phyloP scores from a whole-genome alignment of 2,329 filamentous ascomycete species.

The Penicillium sp. region DNA sequence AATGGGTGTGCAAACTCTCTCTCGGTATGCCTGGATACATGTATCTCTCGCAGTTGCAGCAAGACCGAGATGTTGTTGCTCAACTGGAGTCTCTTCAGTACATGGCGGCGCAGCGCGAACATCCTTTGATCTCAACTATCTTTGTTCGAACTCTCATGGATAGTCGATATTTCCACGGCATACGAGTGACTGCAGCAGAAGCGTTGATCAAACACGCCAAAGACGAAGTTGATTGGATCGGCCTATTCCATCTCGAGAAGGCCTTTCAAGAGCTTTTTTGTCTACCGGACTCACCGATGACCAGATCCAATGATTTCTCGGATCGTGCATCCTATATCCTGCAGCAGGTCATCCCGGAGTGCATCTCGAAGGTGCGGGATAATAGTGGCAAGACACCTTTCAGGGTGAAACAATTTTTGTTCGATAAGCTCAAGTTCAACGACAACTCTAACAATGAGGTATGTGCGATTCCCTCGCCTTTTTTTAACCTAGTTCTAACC shows the following conservation, averaged over 20 bases:
- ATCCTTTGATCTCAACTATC: conserved; percentile 83
- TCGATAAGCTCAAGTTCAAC: conserved; percentile 88
- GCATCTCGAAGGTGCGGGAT: conserved; percentile 76
- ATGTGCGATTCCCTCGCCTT: conserved; percentile 11
- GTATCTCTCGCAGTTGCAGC: conserved; percentile 95
- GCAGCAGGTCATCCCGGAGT: conserved; percentile 76
- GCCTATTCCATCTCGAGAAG: conserved; percentile 78
- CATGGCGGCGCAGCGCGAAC: conserved; percentile 64
- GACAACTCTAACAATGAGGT: conserved; percentile 82
- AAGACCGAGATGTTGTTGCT: conserved; percentile 95
- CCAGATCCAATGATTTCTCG: conserved; percentile 84
- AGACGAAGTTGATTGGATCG: conserved; percentile 70
- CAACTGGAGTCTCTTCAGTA: conserved; percentile 73
- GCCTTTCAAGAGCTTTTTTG: conserved; percentile 89
- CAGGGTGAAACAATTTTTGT: conserved; percentile 75
- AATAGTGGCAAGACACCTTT: conserved; percentile 72
- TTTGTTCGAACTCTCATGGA: conserved; percentile 88
- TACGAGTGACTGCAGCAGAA: conserved; percentile 79
- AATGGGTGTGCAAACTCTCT: conserved; percentile 89
- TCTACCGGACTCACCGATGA: conserved; percentile 72
- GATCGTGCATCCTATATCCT: conserved; percentile 83
- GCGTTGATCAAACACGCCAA: conserved; percentile 74
- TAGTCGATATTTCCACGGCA: conserved; percentile 86
- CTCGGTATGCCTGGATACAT: conserved; percentile 88
- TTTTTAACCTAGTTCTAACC: conserved; percentile 3